These are phyloP conservation scores for Anisogramma anomala DNA, from an alignment of 2,329 filamentous ascomycete species.

Conservation along the genomic window DNA sequence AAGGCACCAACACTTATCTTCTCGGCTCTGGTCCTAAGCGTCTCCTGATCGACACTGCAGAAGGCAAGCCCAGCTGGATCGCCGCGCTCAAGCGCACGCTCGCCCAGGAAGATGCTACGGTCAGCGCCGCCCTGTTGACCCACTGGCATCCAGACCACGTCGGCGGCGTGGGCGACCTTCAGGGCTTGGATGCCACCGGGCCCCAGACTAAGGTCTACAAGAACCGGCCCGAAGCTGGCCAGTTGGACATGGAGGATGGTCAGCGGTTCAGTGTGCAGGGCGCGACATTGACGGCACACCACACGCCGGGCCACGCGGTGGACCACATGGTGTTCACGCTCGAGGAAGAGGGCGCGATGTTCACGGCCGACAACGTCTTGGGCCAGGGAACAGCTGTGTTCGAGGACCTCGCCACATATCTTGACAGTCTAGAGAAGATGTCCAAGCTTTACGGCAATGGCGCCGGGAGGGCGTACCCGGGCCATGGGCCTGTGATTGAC, in stretches of 20 bases:
- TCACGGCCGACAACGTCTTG: conserved; percentile 65
- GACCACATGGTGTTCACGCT: conserved; percentile 59
- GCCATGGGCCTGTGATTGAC: conserved; percentile 69
- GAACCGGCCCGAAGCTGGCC: conserved; percentile 32
- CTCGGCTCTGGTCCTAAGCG: conserved; percentile 63
- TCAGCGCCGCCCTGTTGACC: conserved; percentile 65
- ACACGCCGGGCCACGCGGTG: conserved; percentile 57
- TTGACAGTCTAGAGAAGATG: conserved; percentile 52
- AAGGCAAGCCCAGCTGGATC: conserved; percentile 68
- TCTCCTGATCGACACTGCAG: conserved; percentile 81
- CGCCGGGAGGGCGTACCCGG: conserved; percentile 58
- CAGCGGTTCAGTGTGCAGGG: conserved; percentile 39
- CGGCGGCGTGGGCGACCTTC: conserved; percentile 61
- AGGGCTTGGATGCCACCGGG: conserved; percentile 40
- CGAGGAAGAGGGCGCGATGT: conserved; percentile 50
- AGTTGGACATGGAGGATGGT: conserved; percentile 32
- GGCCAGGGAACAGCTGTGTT: conserved; percentile 66
- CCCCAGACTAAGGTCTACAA: conserved; percentile 47
- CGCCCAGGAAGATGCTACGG: conserved; percentile 51
- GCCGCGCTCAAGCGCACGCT: conserved; percentile 53
- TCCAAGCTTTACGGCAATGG: conserved; percentile 35
- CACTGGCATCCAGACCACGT: conserved; percentile 91
- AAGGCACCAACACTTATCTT: conserved; percentile 91
- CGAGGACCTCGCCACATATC: conserved; percentile 52
- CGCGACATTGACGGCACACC: conserved; percentile 48